phyloP scores from a whole-genome alignment of 1,139 yeast genomes.

The Yamadazyma pseudoaaseri region DNA sequence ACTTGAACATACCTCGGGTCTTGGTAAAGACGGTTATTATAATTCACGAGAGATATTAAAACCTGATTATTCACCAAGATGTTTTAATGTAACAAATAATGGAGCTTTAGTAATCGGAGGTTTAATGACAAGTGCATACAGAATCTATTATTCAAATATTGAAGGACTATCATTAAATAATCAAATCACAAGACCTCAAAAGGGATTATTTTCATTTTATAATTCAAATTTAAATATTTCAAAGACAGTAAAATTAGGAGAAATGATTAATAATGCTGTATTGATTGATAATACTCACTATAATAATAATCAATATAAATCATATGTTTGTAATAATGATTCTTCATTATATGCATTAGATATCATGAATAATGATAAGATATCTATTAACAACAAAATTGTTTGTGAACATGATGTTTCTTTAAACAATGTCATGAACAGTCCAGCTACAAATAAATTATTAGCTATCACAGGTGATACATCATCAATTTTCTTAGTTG shows the following conservation, averaged over 20 bases:
- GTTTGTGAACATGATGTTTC: conserved; percentile 41
- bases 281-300: conserved; percentile 40
- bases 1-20: conserved; percentile 18
- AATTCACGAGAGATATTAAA: conserved; percentile 34
- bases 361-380: conserved; percentile 50
- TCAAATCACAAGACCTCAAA: conserved; percentile 23
- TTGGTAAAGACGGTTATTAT: background rate
- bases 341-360: conserved; percentile 65
- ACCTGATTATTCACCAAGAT: conserved; percentile 60
- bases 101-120: conserved; percentile 73
- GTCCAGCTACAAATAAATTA: conserved; percentile 28
- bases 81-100: conserved; percentile 56
- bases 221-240: conserved; percentile 46
- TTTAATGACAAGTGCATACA: conserved; percentile 36
- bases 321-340: conserved; percentile 83
- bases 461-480: conserved; percentile 45
- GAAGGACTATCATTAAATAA: conserved; percentile 20
- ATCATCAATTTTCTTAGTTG: conserved; percentile 36
- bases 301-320: conserved; percentile 20
- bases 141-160: conserved; percentile 26
- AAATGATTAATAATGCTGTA: conserved; percentile 83
- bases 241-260: conserved; percentile 64
- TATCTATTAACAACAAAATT: conserved; percentile 29
- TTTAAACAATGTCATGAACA: conserved; percentile 37
- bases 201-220: conserved; percentile 63